Base-by-base conservation (phyloP, 495 filamentous ascomycete species). In the Neurospora sp. region DNA sequence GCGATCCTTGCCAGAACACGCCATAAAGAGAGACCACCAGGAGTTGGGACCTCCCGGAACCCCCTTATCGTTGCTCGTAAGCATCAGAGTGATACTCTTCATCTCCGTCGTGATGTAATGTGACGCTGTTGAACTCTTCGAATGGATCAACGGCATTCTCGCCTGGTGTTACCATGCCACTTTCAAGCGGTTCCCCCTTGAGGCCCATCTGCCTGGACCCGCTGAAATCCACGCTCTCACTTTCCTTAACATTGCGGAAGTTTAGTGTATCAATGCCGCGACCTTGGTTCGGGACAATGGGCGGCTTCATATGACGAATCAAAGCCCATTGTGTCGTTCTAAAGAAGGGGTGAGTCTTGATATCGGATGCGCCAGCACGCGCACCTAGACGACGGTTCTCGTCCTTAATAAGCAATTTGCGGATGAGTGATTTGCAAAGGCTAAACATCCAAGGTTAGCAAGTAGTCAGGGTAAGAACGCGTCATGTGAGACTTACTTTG, bases 101-200 rank as follows among this genome's bases (percentile, higher is more conserved):
- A 71, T 98, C 95, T 12, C 93, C 96, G 71, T 98, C 96, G 84
- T 99, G 96, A 82, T 97, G 94, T 72, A 99, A 87, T 73, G 96
- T 99, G 40, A 99, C 96, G 77, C 93, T 97, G 82, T 99, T 99
- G 80, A 99, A 99, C 80, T 98, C 96, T 81, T 97, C 93, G 79
- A 99, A 99, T 14, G 96, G 96, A 87, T 99, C 96, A n/a, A 88
- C 87, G 71, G 47, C 73, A 22, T 90, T 81, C 78, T 97, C 94
- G 42, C 91, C 93, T 10, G 96, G 94, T 39, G 95, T 98, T 4
- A 91, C 90, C 39, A 96, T 82, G 9, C 93, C 93, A 31, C 90
- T 93, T 76, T 97, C 93, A 75, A 97, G 83, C 10, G 93, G 93
- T 39, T 97, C 93, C 4, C 94, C 94, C 77, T 91, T 91, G 77